Base-by-base conservation (phyloP, 2,329 filamentous ascomycete genomes). In the Chrysosporium queenslandicum region DNA sequence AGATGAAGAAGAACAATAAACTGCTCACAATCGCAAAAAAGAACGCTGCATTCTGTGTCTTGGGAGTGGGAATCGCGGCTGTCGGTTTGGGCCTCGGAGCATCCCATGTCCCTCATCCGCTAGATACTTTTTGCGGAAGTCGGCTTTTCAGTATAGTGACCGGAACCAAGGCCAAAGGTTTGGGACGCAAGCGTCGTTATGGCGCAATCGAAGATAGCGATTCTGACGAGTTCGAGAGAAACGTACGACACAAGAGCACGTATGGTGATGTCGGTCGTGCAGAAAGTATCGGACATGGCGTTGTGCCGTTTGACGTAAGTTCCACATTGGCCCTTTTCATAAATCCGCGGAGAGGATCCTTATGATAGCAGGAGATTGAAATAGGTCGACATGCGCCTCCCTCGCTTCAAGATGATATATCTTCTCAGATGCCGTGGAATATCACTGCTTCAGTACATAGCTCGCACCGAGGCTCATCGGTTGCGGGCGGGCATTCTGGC, bases 371-470 rank as follows among this genome's bases (percentile, higher is more conserved):
- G 57, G 77, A 77, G 7, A 66, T 84, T 18, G 88, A 94, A 65
- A 67, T 87, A 21, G 86, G 83, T 18, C 80, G 87, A 67, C 80
- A 86, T 39, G 84, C 79, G 0, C 78, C 74, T 0, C 76, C 79
- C 0, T 77, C 79, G 6, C 76, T 92, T 50, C 79, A 80, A 3
- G 85, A 94, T 54, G 78, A 83, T 50, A 77, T 78, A 25, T 79
- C 79, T 21, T 79, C 77, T 3, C 70, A 76, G n/a, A 81, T 86
- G 75, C 83, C 83, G 9, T 86, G 83, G 83, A 86, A 86, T 57
- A 69, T 77, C 41, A 78, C 74, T 6, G 74, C 77, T 2, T 80
- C 78, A 1, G 61, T 75, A 3, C 72, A 75, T 49, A 75, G 75
- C 49, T 81, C 79, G 41, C 73, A 69, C 23, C 68, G 72, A 21